phyloP scores from a whole-genome alignment of 1,139 yeast genomes.

The Pichia sp. region DNA sequence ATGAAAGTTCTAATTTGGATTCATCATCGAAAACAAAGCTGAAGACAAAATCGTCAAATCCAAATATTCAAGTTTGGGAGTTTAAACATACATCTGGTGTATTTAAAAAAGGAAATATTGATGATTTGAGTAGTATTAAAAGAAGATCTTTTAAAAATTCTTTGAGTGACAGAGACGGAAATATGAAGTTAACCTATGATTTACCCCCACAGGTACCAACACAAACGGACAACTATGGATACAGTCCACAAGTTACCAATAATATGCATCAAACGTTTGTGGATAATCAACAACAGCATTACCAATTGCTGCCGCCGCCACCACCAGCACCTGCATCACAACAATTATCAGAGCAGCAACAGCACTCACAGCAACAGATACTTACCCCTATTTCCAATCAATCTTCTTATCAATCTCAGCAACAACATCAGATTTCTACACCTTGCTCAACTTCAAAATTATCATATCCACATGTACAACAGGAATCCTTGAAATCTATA shows the following conservation, averaged over 20 bases:
- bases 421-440: background rate
- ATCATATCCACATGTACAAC: too few species aligned
- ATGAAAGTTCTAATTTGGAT: background rate
- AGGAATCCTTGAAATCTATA: too few species aligned
- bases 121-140: conserved; percentile 57
- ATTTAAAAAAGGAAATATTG: conserved; percentile 72
- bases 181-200: conserved; percentile 20
- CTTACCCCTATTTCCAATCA: background rate
- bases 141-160: conserved; percentile 42
- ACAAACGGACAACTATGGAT: background rate
- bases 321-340: conserved; percentile 5
- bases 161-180: conserved; percentile 24
- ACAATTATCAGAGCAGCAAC: conserved; percentile 2
- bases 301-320: background rate
- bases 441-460: too few species aligned
- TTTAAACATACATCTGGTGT: conserved; percentile 78
- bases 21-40: background rate
- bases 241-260: background rate
- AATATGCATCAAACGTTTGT: conserved; percentile 2
- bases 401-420: background rate
- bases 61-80: conserved; percentile 54
- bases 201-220: conserved; percentile 5
- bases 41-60: background rate
- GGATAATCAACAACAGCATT: background rate
- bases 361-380: conserved; percentile 1